Evolutionary conservation across 192 early-diverging fungal genomes (phyloP).

Genomic region (Coemansia sp.): DNA sequence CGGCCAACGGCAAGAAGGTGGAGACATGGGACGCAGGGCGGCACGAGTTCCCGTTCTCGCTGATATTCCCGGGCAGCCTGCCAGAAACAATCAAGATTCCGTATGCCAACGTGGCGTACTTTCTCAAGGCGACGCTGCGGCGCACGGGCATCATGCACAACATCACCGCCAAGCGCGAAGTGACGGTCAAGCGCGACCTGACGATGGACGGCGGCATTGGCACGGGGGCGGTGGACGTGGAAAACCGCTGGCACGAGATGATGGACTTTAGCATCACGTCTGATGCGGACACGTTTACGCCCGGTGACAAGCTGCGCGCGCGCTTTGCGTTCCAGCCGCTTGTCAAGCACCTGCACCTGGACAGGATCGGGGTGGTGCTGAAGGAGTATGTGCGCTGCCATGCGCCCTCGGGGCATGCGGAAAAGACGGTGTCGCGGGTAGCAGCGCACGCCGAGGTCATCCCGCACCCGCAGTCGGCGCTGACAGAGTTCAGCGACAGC

Average conservation of each 20-base stretch:
- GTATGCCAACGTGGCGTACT: slow-evolving; percentile 46
- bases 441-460: slow-evolving; percentile 28
- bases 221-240: slow-evolving; percentile 45
- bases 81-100: slow-evolving; percentile 46
- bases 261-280: slow-evolving; percentile 40
- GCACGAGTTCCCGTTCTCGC: slow-evolving; percentile 47
- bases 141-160: slow-evolving; percentile 42
- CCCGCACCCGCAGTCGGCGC: not conserved
- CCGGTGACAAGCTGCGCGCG: slow-evolving; percentile 33
- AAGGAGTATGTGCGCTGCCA: slow-evolving; percentile 54
- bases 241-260: slow-evolving; percentile 48
- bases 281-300: slow-evolving; percentile 42
- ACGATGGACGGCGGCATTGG: slow-evolving; percentile 43
- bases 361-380: slow-evolving; percentile 39
- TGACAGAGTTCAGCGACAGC: not conserved
- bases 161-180: slow-evolving; percentile 21
- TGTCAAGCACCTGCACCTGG: slow-evolving; percentile 45
- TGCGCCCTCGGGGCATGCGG: slow-evolving; percentile 35
- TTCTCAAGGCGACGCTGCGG: slow-evolving; percentile 44
- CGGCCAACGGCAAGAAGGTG: slow-evolving; percentile 33
- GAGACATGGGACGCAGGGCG: slow-evolving; percentile 49
- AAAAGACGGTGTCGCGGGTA: slow-evolving; percentile 44
- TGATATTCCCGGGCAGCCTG: slow-evolving; percentile 43
- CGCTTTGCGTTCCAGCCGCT: slow-evolving; percentile 46
- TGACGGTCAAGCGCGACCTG: slow-evolving; percentile 47